Evolutionary conservation across 2,329 filamentous ascomycete species (phyloP), one percentile per base, ranked within the genome.

Genomic region (Akanthomyces lecanii): DNA sequence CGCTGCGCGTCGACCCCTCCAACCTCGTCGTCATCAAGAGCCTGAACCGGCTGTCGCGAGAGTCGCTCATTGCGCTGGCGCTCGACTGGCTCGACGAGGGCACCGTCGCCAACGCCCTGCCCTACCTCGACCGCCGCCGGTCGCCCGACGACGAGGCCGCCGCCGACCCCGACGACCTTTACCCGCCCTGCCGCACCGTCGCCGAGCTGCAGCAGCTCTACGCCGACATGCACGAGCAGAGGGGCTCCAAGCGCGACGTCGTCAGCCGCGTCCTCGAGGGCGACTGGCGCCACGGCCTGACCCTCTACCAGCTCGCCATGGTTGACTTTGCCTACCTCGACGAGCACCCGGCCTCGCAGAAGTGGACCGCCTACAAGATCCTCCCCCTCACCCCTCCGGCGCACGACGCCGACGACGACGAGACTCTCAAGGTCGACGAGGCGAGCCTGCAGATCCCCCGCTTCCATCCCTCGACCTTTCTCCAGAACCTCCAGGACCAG

Each of bases 381-480:
- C 73, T 84, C 10, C 83, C 80, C 1, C 73, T 89, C 11, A 77
- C 76, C 65, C 74, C 73, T 5, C 75, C 78, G 1, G 61, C 67
- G 36, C 66, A 72, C 60, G 71, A 74, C 61, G 70, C 66, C 38
- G 38, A 14, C 38, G 76, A 78, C 56, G 77, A 79, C 14, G 75
- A 75, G 40, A 67, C 73, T 11, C 72, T 78, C 47, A 73, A 75
- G 64, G 69, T 78, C 16, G 79, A 85, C 69, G 74, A 75, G 54
- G 72, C 77, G 66, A 78, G 79, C 7, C 73, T 86, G 38, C 71
- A 73, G 4, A 77, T 88, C 55, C 91, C 91, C 12, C 86, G 89
- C 18, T 91, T 95, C 69, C 90, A 96, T 70, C 89, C 91, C 1
- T 86, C 89, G 5, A 90, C 89, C 0, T 96, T 96, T 73, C 79